Conservation (phyloP, 345 rosid genomes). For the Brassica juncea region DNA sequence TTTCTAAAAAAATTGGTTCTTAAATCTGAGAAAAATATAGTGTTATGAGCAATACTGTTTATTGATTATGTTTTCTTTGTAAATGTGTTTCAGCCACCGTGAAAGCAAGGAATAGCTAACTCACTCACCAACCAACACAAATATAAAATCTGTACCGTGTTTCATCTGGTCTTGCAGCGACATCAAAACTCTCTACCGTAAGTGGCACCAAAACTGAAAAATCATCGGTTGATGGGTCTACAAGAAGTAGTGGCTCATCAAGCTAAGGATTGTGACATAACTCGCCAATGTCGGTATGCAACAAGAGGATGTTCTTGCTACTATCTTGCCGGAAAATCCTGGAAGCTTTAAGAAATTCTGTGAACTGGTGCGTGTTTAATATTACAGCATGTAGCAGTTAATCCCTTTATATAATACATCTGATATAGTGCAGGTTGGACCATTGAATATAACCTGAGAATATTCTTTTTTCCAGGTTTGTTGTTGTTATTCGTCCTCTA, state of each 20-base stretch:
- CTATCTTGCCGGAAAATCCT: slow-evolving; percentile 70
- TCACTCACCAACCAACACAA: background rate
- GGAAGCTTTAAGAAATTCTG: slow-evolving; percentile 88
- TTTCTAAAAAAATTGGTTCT: background rate
- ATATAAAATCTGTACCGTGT: background rate
- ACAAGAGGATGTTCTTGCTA: slow-evolving; percentile 86
- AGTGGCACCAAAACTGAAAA: background rate
- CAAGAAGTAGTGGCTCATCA: background rate
- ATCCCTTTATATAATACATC: slow-evolving; percentile 6
- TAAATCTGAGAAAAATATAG: background rate
- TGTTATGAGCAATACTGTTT: background rate
- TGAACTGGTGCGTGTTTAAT: slow-evolving; percentile 58
- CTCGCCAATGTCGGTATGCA: no score
- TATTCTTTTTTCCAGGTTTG: background rate
- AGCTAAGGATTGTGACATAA: no score
- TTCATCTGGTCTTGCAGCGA: background rate
- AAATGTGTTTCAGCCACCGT: background rate
- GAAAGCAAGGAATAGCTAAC: background rate
- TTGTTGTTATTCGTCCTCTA: slow-evolving; percentile 3
- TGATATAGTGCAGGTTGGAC: slow-evolving; percentile 66
- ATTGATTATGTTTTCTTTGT: background rate
- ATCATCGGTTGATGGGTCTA: background rate
- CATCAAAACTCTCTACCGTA: background rate
- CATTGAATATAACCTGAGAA: slow-evolving; percentile 54
- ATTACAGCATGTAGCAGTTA: background rate